Percentiles rank a stretch among this genome's conserved stretches.
phyloP scores from a whole-genome alignment of 305 asterid genomes.

The Lippia alba region DNA sequence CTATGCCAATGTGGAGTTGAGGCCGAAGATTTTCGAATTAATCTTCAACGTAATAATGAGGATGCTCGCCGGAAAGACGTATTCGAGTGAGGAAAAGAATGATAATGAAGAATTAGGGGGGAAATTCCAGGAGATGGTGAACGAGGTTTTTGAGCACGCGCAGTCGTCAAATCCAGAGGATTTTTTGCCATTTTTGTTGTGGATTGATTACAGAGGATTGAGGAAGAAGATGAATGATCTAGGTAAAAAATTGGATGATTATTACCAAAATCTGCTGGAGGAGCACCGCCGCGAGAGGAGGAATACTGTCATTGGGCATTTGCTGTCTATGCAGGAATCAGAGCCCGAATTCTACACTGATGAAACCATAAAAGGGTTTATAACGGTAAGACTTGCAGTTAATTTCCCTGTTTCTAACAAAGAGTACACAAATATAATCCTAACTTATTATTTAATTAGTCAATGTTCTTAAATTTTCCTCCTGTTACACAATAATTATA shows the following conservation, averaged over 20 bases:
- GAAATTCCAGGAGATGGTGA: slow-evolving; percentile 37
- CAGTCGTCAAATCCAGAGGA: slow-evolving; percentile 54
- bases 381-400: slow-evolving; percentile 34
- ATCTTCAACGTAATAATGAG: slow-evolving; percentile 47
- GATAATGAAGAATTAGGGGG: slow-evolving; percentile 24
- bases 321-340: slow-evolving; percentile 49
- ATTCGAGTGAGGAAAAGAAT: slow-evolving; percentile 24
- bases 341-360: slow-evolving; percentile 50
- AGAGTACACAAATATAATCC: no score
- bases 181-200: slow-evolving; percentile 49
- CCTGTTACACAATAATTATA: no score
- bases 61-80: slow-evolving; percentile 51
- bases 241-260: slow-evolving; percentile 36
- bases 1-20: slow-evolving; percentile 36
- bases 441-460: no score
- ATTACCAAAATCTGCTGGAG: slow-evolving; percentile 44
- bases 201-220: slow-evolving; percentile 52
- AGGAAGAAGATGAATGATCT: slow-evolving; percentile 44
- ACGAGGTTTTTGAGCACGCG: slow-evolving; percentile 41
- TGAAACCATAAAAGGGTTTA: slow-evolving; percentile 51
- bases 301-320: slow-evolving; percentile 51
- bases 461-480: no score
- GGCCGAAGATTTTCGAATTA: slow-evolving; percentile 41
- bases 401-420: neutral
- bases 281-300: slow-evolving; percentile 46